phyloP scores from a whole-genome alignment of 768 basidiomycete species.

The Mrakia gelida region DNA sequence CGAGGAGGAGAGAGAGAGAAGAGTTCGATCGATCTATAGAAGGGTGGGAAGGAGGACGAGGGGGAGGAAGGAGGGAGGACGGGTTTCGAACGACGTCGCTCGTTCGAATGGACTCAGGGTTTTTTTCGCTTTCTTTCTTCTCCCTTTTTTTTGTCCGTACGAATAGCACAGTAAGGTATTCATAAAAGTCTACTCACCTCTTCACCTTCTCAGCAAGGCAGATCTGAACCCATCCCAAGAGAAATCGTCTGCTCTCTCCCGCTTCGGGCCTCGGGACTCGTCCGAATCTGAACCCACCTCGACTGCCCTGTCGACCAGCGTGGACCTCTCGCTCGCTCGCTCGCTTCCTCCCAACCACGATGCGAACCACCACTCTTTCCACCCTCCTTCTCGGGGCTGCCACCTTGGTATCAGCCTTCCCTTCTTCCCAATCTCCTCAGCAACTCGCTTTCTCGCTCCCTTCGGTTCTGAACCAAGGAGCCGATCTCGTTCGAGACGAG shows the following conservation, averaged over 20 bases:
- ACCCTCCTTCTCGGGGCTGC: not conserved
- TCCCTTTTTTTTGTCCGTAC: too few species aligned
- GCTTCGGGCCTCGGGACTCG: too few species aligned
- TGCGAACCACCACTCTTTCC: not conserved
- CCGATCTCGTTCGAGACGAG: not conserved
- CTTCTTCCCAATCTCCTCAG: not conserved
- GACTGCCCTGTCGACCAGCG: too few species aligned
- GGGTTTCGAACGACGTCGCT: too few species aligned
- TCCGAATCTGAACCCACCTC: not conserved
- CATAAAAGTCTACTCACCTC: too few species aligned
- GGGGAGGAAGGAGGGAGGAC: not conserved
- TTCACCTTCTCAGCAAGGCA: too few species aligned
- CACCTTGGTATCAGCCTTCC: not conserved
- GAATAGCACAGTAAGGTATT: too few species aligned
- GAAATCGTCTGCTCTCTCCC: too few species aligned
- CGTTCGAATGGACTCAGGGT: too few species aligned
- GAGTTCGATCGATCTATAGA: not conserved
- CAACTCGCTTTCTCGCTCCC: conserved; percentile 2
- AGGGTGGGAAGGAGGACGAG: not conserved
- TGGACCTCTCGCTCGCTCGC: not conserved
- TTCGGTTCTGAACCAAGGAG: not conserved
- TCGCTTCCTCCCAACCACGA: not conserved
- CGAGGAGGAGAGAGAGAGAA: not conserved
- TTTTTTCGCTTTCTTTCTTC: too few species aligned
- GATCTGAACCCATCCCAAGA: too few species aligned